Evolutionary conservation across 2,329 filamentous ascomycete species (phyloP).

Genomic region (Beauveria rudraprayagi): DNA sequence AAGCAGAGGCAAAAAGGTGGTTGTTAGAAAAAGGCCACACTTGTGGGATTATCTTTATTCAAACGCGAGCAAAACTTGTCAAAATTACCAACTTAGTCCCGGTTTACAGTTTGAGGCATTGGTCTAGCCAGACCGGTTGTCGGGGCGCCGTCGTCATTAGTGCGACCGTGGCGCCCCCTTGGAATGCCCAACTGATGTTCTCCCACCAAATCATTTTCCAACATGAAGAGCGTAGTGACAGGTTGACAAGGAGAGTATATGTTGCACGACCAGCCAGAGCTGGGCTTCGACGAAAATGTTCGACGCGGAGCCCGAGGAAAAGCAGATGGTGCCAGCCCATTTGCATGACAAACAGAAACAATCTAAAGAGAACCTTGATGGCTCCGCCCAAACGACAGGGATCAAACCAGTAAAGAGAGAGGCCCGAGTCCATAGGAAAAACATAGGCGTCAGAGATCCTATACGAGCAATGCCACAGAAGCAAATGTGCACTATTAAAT

Average conservation of each 20-base stretch:
- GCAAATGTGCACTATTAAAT: not conserved
- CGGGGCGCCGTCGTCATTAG: not conserved
- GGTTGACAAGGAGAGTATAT: not conserved
- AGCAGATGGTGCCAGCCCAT: constrained; percentile 1
- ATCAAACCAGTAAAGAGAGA: not conserved
- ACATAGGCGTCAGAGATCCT: not conserved
- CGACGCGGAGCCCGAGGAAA: too few relatives aligned
- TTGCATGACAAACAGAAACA: not conserved
- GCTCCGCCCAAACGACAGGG: not conserved
- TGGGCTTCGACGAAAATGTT: not conserved
- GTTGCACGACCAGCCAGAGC: not conserved
- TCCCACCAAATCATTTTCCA: not conserved
- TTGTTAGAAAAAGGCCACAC: not conserved
- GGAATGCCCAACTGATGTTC: not conserved
- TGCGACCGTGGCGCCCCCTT: not conserved
- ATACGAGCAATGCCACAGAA: not conserved
- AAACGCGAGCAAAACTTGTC: not conserved
- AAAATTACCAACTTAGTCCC: not conserved
- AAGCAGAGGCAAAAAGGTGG: not conserved
- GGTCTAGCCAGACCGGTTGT: not conserved
- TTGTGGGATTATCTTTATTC: not conserved
- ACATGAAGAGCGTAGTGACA: not conserved
- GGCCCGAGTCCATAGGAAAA: not conserved
- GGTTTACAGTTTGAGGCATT: not conserved
- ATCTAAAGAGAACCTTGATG: not conserved